A percentile compares a stretch with the other conserved stretches of the same genome.
Conservation (phyloP, 225 moss, liverwort and hornwort species). For the Takakia lepidozioides region DNA sequence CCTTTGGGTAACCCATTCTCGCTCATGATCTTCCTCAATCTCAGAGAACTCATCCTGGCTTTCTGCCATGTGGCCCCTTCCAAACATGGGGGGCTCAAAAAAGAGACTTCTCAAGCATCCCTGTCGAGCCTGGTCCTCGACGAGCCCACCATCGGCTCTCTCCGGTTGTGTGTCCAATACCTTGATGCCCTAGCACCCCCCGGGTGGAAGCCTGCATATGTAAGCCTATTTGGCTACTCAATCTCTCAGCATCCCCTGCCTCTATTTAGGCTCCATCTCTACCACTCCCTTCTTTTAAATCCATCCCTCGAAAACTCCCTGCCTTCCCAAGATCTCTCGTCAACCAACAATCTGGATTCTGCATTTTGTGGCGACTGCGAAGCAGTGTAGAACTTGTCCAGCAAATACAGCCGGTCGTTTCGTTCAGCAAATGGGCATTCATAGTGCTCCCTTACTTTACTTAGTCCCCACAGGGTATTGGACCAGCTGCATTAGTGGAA, state of each 20-base stretch:
- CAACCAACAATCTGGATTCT: conserved; percentile 45
- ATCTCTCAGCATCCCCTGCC: conserved; percentile 23
- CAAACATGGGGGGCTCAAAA: conserved; percentile 81
- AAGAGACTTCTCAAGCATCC: conserved; percentile 75
- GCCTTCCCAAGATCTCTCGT: conserved; percentile 33
- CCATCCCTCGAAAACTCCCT: conserved; percentile 13
- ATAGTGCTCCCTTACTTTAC: conserved; percentile 7
- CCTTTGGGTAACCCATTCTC: conserved; percentile 63
- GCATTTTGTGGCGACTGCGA: conserved; percentile 77
- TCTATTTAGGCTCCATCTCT: conserved; percentile 15
- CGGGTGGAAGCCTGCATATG: conserved; percentile 48
- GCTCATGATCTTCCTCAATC: conserved; percentile 91
- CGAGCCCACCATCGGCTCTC: conserved; percentile 97
- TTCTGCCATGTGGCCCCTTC: conserved; percentile 60
- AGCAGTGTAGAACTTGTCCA: conserved; percentile 79
- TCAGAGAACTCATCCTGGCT: conserved; percentile 86
- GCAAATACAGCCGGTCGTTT: conserved; percentile 75
- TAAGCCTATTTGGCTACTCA: conserved; percentile 27
- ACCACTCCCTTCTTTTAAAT: conserved; percentile 19
- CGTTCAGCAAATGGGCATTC: conserved; percentile 29
- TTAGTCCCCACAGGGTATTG: neutral
- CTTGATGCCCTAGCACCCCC: conserved; percentile 66
- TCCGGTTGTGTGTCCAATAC: conserved; percentile 48
- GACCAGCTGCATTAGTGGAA: conserved; percentile 24
- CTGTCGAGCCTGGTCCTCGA: conserved; percentile 58